phyloP scores from a whole-genome alignment of 352 stramenopile species.

The Globisporangium okanoganense region DNA sequence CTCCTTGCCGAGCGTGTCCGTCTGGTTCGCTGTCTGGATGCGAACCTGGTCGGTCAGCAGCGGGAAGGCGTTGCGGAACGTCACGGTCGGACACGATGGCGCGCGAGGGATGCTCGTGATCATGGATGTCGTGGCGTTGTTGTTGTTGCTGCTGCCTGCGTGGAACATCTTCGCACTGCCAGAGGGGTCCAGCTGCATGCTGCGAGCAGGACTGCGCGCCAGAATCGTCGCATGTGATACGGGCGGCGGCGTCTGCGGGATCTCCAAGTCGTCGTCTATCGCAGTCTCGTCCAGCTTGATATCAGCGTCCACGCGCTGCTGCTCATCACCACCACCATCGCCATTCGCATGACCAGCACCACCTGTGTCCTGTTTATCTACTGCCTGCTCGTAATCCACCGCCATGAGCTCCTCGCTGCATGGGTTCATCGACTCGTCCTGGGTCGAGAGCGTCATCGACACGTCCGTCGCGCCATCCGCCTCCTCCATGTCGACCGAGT shows the following conservation, averaged over 20 bases:
- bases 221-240: constrained; percentile 7
- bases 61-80: constrained; percentile 36
- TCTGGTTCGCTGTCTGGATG: constrained; percentile 24
- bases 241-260: constrained; percentile 17
- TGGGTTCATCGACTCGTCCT: constrained; percentile 10
- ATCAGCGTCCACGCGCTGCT: not conserved
- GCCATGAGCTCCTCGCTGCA: constrained; percentile 5
- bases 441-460: constrained; percentile 7
- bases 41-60: constrained; percentile 34
- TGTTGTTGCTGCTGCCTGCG: not conserved
- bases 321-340: constrained; percentile 1
- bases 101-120: not conserved
- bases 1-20: constrained; percentile 31
- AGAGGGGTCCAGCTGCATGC: constrained; percentile 19
- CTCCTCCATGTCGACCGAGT: constrained; percentile 13
- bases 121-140: not conserved
- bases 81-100: constrained; percentile 12
- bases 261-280: constrained; percentile 2
- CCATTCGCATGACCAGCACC: too few species aligned
- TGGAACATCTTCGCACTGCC: constrained; percentile 21
- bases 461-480: constrained; percentile 1
- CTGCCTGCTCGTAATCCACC: not conserved
- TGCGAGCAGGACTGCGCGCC: constrained; percentile 6
- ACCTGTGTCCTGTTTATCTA: not conserved
- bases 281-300: not conserved